These are phyloP conservation scores for Bryum argenteum DNA, from an alignment of 225 moss, liverwort and hornwort species.

Conservation along the genomic window DNA sequence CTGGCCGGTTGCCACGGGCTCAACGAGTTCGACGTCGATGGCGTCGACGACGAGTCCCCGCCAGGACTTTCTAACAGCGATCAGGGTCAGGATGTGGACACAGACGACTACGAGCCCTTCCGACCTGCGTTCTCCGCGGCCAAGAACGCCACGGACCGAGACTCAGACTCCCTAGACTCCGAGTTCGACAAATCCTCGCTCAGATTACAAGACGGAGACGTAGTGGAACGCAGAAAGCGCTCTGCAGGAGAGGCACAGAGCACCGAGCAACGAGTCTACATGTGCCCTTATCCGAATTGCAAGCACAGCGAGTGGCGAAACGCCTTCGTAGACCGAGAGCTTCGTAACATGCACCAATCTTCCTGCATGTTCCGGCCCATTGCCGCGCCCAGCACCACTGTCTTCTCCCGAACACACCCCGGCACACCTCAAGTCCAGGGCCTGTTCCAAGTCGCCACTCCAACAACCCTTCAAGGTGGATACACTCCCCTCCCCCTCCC, in stretches of 20 bases:
- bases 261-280: slow-evolving; percentile 62
- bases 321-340: slow-evolving; percentile 69
- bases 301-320: slow-evolving; percentile 75
- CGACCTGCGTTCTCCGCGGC: slow-evolving; percentile 49
- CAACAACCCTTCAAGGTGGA: too few relatives aligned
- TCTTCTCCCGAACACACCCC: slow-evolving; percentile 21
- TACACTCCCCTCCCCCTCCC: slow-evolving; percentile 23
- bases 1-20: slow-evolving; percentile 55
- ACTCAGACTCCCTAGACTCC: slow-evolving; percentile 68
- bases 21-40: slow-evolving; percentile 93
- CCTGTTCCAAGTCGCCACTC: slow-evolving; percentile 48
- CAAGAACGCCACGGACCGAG: slow-evolving; percentile 43
- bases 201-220: slow-evolving; percentile 67
- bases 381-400: slow-evolving; percentile 21
- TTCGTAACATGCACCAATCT: slow-evolving; percentile 66
- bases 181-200: slow-evolving; percentile 63
- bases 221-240: slow-evolving; percentile 64
- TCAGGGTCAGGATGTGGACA: slow-evolving; percentile 70
- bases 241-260: slow-evolving; percentile 47
- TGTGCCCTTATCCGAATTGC: slow-evolving; percentile 72
- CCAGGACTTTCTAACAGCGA: slow-evolving; percentile 69
- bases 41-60: slow-evolving; percentile 68
- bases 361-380: slow-evolving; percentile 61
- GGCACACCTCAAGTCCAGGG: slow-evolving; percentile 41
- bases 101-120: slow-evolving; percentile 80